phyloP scores from a whole-genome alignment of 495 filamentous ascomycete species.

The Pyrenula massariospora region DNA sequence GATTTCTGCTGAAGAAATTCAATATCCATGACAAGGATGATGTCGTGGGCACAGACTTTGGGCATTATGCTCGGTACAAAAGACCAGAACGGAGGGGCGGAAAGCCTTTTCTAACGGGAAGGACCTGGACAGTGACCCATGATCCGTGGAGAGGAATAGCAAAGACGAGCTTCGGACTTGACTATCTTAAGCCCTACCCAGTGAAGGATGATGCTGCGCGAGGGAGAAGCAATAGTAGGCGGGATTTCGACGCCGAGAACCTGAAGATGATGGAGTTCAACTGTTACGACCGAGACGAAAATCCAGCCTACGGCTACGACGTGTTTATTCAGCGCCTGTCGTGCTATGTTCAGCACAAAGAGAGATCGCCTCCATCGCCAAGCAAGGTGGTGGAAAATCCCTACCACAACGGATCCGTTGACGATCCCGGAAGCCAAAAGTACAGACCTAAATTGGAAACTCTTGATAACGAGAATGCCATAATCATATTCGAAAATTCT shows the following conservation, averaged over 20 bases:
- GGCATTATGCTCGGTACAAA: constrained; percentile 33
- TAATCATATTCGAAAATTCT: constrained; percentile 43
- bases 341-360: constrained; percentile 28
- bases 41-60: constrained; percentile 34
- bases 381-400: constrained; percentile 12
- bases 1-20: constrained; percentile 39
- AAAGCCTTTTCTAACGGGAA: constrained; percentile 36
- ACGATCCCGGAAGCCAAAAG: constrained; percentile 1
- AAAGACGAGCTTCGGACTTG: constrained; percentile 36
- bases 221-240: constrained; percentile 1
- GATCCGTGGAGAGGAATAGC: constrained; percentile 42
- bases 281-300: constrained; percentile 30
- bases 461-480: constrained; percentile 38
- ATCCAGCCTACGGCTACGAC: constrained; percentile 26
- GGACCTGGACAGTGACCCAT: constrained; percentile 32
- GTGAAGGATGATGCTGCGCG: constrained; percentile 5
- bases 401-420: constrained; percentile 8
- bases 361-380: constrained; percentile 10
- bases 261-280: constrained; percentile 38
- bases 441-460: constrained; percentile 14
- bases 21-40: constrained; percentile 34
- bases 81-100: constrained; percentile 31
- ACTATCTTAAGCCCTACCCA: constrained; percentile 36
- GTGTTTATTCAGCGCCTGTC: constrained; percentile 29
- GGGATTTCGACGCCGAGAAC: constrained; percentile 5